A percentile compares a stretch with the other conserved stretches of the same genome.
Conservation (phyloP, 202 grass and related monocot genomes). For the Elaeis oleifera region DNA sequence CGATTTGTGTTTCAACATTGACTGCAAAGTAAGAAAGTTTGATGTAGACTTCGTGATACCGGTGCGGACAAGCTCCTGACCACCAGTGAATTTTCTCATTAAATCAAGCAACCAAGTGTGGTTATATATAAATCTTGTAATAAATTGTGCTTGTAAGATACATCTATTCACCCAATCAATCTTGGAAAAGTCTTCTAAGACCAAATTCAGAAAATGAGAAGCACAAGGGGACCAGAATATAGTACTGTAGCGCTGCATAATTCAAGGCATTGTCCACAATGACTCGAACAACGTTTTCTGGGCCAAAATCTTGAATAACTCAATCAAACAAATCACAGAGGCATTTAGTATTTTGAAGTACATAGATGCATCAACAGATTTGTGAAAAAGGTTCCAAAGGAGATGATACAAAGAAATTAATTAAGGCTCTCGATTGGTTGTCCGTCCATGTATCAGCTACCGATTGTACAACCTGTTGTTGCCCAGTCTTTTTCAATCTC, state of each 20-base stretch:
- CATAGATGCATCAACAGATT: constrained; percentile 70
- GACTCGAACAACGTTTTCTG: constrained; percentile 88
- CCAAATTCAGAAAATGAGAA: constrained; percentile 68
- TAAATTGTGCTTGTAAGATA: constrained; percentile 66
- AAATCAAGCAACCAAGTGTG: constrained; percentile 67
- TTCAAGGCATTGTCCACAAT: constrained; percentile 64
- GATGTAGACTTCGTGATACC: constrained; percentile 75
- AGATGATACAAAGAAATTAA: constrained; percentile 78
- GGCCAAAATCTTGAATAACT: constrained; percentile 80
- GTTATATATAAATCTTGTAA: constrained; percentile 88
- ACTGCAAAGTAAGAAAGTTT: constrained; percentile 79
- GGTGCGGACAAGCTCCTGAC: constrained; percentile 68
- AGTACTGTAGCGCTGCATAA: constrained; percentile 75
- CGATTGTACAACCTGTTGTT: constrained; percentile 81
- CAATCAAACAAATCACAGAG: constrained; percentile 81
- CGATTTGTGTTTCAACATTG: constrained; percentile 53
- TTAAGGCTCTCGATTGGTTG: constrained; percentile 65
- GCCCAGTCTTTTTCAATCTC: constrained; percentile 88
- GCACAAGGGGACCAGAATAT: constrained; percentile 94
- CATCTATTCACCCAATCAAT: constrained; percentile 90
- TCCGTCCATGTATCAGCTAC: constrained; percentile 87
- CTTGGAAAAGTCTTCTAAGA: constrained; percentile 87
- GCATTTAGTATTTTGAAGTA: constrained; percentile 66
- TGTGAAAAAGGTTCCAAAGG: constrained; percentile 87
- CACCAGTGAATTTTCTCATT: constrained; percentile 47